Evolutionary conservation across 257 asterid genomes (phyloP).

Genomic region (Primulina huaijiensis): DNA sequence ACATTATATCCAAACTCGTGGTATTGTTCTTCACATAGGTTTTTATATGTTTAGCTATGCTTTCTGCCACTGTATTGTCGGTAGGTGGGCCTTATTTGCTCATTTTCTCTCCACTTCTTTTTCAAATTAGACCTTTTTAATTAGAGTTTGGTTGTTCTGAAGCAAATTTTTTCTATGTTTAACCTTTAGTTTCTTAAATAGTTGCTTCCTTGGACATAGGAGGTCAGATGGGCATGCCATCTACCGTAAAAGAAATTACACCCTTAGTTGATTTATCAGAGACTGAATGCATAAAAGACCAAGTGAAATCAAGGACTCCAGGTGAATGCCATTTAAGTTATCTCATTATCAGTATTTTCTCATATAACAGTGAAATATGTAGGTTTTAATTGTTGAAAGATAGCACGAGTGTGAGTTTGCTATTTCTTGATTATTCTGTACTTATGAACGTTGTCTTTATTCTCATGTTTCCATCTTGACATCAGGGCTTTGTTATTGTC

Average conservation of each 20-base stretch:
- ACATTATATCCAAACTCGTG: too few relatives aligned
- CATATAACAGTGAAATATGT: not conserved
- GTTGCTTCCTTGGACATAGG: slow-evolving; percentile 24
- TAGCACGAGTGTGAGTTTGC: not conserved
- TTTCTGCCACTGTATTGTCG: too few relatives aligned
- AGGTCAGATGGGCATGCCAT: slow-evolving; percentile 43
- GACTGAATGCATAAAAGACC: slow-evolving; percentile 45
- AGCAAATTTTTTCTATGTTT: not conserved
- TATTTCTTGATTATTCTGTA: slow-evolving; percentile 8
- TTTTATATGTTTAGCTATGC: too few relatives aligned
- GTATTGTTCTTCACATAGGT: too few relatives aligned
- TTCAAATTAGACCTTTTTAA: not conserved
- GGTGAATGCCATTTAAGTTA: slow-evolving; percentile 39
- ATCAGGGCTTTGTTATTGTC: not conserved
- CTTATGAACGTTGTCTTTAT: not conserved
- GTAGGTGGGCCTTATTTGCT: too few relatives aligned
- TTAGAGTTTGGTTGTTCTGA: slow-evolving; percentile 23
- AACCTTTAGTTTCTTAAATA: slow-evolving; percentile 24
- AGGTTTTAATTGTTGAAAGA: too few relatives aligned
- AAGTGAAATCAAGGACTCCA: slow-evolving; percentile 41
- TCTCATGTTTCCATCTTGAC: not conserved
- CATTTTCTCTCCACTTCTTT: not conserved
- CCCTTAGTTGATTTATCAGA: slow-evolving; percentile 47
- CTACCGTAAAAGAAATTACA: slow-evolving; percentile 47
- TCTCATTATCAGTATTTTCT: slow-evolving; percentile 19